Conservation (phyloP, 108 stramenopile genomes). For the Nitzschia sp. region DNA sequence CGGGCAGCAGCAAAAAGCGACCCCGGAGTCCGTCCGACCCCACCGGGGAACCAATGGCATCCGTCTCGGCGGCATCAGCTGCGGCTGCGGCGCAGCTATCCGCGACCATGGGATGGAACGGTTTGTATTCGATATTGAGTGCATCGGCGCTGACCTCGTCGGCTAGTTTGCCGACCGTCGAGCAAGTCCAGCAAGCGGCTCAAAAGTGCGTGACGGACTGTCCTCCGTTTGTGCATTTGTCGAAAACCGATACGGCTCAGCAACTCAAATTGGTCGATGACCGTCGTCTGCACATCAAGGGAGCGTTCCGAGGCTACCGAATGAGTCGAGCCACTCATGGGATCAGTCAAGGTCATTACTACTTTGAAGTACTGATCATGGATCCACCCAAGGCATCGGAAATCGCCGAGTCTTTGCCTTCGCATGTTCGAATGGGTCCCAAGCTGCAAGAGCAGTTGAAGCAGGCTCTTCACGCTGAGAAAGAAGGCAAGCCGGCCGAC, state of each 20-base stretch:
- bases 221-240: constrained; percentile 79
- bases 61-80: constrained; percentile 27
- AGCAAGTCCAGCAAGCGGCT: constrained; percentile 55
- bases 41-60: neutral
- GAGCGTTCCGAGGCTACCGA: constrained; percentile 80
- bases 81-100: constrained; percentile 38
- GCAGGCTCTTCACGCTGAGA: constrained; percentile 34
- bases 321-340: constrained; percentile 86
- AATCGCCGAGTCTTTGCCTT: constrained; percentile 34
- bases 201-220: constrained; percentile 50
- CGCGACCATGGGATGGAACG: constrained; percentile 36
- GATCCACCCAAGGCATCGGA: constrained; percentile 42
- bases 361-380: constrained; percentile 63
- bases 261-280: constrained; percentile 64
- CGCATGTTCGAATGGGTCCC: constrained; percentile 43
- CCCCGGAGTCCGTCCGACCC: constrained; percentile 33
- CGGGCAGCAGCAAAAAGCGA: constrained; percentile 19
- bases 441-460: constrained; percentile 53
- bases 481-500: constrained; percentile 6
- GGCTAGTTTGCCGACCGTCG: constrained; percentile 50
- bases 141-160: constrained; percentile 17
- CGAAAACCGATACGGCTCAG: constrained; percentile 74
- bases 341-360: constrained; percentile 57
- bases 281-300: constrained; percentile 50
- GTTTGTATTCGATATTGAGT: constrained; percentile 24